phyloP scores from a whole-genome alignment of 306 rosid species.

The Fragaria iinumae region DNA sequence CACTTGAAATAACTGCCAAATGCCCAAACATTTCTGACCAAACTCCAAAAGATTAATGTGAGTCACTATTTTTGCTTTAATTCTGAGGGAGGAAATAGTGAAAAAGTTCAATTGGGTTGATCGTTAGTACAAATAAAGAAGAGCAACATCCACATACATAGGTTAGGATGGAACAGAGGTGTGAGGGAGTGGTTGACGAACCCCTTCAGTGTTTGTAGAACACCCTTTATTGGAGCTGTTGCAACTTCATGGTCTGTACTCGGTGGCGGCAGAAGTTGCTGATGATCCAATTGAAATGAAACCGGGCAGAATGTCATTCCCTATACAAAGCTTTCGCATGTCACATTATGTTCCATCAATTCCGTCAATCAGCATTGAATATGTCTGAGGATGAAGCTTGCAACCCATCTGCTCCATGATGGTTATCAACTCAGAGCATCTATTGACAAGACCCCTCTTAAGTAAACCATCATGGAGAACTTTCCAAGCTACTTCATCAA shows the following conservation, averaged over 20 bases:
- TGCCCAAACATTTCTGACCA: neutral
- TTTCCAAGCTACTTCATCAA: constrained; percentile 51
- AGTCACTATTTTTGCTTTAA: neutral
- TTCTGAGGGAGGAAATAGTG: neutral
- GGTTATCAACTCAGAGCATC: constrained; percentile 52
- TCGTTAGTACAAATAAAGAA: neutral
- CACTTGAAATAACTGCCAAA: neutral
- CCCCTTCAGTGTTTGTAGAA: neutral
- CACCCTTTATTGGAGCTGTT: neutral
- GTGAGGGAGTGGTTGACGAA: neutral
- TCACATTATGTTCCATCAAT: constrained; percentile 24
- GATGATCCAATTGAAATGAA: neutral
- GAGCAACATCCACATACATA: neutral
- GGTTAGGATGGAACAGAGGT: neutral
- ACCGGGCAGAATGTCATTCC: neutral
- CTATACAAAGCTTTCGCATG: neutral
- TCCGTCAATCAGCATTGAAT: constrained; percentile 26
- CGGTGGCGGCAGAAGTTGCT: neutral
- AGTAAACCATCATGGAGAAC: constrained; percentile 68
- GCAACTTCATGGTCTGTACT: neutral
- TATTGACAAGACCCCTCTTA: constrained; percentile 48
- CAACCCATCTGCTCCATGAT: constrained; percentile 64
- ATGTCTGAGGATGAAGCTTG: constrained; percentile 60
- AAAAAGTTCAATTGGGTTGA: neutral
- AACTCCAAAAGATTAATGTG: neutral